phyloP scores from a whole-genome alignment of 2,329 filamentous ascomycete genomes.

The Gnomoniopsis sp. region DNA sequence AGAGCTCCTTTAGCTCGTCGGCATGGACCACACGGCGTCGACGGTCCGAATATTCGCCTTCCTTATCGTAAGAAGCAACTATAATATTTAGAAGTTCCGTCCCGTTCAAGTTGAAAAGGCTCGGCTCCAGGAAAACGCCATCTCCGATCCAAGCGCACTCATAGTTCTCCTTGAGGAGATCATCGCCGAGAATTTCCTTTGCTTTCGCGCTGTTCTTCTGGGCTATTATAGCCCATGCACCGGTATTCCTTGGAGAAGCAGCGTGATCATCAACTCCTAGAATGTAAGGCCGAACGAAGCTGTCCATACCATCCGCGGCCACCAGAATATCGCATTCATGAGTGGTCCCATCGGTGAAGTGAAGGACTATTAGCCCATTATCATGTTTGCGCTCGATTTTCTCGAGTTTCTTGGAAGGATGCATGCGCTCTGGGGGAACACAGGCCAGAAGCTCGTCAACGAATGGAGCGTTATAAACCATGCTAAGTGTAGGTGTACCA shows the following conservation, averaged over 20 bases:
- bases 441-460: constrained; percentile 20
- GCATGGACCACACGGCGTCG: constrained; percentile 20
- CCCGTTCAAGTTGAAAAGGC: not conserved
- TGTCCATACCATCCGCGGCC: constrained; percentile 36
- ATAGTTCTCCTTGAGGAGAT: constrained; percentile 19
- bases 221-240: constrained; percentile 22
- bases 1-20: constrained; percentile 22
- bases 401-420: constrained; percentile 23
- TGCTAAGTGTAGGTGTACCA: constrained; percentile 16
- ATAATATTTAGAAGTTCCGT: constrained; percentile 20
- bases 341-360: constrained; percentile 21
- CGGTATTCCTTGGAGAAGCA: constrained; percentile 20
- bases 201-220: constrained; percentile 21
- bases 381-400: constrained; percentile 2
- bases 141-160: constrained; percentile 24
- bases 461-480: constrained; percentile 19
- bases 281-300: constrained; percentile 32
- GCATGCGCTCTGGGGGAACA: constrained; percentile 19
- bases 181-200: constrained; percentile 7
- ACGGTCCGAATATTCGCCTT: constrained; percentile 8
- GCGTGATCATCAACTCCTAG: constrained; percentile 24
- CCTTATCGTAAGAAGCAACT: constrained; percentile 17
- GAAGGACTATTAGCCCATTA: constrained; percentile 13
- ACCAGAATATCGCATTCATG: constrained; percentile 34
- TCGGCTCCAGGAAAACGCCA: constrained; percentile 17